A percentile compares a stretch with the other conserved stretches of the same genome.
phyloP scores from a whole-genome alignment of 148 eudicot genomes.

The Diospyros lotus region DNA sequence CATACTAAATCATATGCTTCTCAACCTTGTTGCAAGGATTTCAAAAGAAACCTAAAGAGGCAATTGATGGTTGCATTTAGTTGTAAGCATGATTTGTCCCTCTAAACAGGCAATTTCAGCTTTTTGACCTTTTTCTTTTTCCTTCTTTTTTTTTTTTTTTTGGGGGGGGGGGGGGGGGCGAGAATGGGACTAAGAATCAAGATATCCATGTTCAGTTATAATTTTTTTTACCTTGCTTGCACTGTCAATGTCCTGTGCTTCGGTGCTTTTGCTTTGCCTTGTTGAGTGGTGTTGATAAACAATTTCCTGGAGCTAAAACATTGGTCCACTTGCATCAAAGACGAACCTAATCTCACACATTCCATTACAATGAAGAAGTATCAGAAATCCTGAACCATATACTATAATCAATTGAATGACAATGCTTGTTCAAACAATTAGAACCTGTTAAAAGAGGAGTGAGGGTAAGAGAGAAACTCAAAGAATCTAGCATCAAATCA shows the following conservation, averaged over 20 bases:
- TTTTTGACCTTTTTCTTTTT: too few species aligned
- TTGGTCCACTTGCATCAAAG: conserved; percentile 38
- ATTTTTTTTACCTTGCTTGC: conserved; percentile 26
- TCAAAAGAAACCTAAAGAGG: neutral
- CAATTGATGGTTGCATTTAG: neutral
- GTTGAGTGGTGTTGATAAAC: conserved; percentile 25
- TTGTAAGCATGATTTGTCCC: neutral
- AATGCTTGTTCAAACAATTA: neutral
- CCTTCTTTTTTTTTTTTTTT: too few species aligned
- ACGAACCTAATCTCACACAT: conserved; percentile 21
- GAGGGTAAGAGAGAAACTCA: too few species aligned
- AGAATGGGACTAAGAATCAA: neutral
- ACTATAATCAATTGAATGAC: neutral
- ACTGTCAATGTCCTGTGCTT: conserved; percentile 20
- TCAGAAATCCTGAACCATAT: neutral
- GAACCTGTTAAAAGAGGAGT: neutral
- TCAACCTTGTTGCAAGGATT: neutral
- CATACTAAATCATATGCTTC: neutral
- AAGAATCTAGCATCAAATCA: too few species aligned
- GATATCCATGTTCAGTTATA: neutral
- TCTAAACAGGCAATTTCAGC: neutral
- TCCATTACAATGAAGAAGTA: conserved; percentile 6
- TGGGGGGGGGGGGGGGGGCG: too few species aligned
- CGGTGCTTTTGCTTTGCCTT: conserved; percentile 14
- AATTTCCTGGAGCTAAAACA: conserved; percentile 32